These are phyloP conservation scores for Fusarium lateritium DNA, from an alignment of 2,329 filamentous ascomycete genomes.

Conservation along the genomic window DNA sequence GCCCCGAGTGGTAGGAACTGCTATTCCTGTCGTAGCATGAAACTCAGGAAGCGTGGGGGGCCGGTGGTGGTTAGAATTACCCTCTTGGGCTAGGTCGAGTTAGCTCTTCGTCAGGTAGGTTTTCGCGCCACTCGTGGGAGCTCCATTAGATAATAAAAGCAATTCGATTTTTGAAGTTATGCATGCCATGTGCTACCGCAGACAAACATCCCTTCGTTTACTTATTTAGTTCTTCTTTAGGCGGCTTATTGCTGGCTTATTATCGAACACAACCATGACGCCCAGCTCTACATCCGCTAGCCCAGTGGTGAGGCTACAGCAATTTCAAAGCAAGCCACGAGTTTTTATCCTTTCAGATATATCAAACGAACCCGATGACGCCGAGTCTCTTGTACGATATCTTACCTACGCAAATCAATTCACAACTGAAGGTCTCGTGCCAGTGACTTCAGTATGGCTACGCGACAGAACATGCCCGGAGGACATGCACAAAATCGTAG, in stretches of 20 bases:
- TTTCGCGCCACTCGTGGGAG: too few species aligned
- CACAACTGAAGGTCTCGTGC: slow-evolving; percentile 59
- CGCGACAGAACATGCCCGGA: slow-evolving; percentile 56
- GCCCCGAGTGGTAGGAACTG: too few species aligned
- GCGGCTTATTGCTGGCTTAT: neutral
- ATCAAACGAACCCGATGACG: slow-evolving; percentile 63
- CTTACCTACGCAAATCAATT: slow-evolving; percentile 63
- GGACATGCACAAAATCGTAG: slow-evolving; percentile 54
- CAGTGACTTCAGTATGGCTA: slow-evolving; percentile 62
- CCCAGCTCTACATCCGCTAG: neutral
- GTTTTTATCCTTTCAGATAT: slow-evolving; percentile 63
- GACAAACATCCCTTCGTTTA: too few species aligned
- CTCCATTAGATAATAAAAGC: too few species aligned
- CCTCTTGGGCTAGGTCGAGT: neutral
- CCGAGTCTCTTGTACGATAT: slow-evolving; percentile 61
- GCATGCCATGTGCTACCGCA: neutral
- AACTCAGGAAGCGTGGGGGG: too few species aligned
- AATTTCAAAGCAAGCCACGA: neutral
- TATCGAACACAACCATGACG: neutral
- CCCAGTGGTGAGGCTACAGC: neutral
- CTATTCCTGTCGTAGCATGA: too few species aligned
- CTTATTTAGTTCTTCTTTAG: too few species aligned
- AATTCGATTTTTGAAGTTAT: neutral
- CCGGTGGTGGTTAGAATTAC: neutral
- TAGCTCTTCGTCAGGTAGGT: too few species aligned